phyloP scores from a whole-genome alignment of 1,284 basidiomycete species.

The Rhodotorula sp. region DNA sequence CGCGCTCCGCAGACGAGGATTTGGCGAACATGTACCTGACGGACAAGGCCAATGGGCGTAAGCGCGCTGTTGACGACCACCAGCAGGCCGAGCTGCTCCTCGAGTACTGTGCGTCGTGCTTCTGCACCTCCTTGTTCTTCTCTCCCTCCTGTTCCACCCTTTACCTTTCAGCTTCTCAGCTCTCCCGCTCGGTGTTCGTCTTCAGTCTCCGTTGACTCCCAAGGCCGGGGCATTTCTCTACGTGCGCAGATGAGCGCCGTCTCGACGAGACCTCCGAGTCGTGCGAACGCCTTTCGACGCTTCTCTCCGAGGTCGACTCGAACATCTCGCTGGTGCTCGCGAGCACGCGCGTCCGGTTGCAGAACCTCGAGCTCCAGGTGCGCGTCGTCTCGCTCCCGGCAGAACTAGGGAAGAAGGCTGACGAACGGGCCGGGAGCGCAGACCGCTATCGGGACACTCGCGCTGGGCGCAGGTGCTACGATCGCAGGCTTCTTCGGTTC shows the following conservation, averaged over 20 bases:
- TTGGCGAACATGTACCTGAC: conserved; percentile 35
- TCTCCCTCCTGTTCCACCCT: not conserved
- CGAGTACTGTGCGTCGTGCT: conserved; percentile 23
- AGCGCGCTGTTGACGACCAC: conserved; percentile 20
- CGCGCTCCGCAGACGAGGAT: conserved; percentile 25
- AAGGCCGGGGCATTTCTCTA: too few species aligned
- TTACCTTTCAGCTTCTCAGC: not conserved
- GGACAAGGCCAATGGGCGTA: conserved; percentile 6
- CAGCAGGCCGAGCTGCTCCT: conserved; percentile 33
- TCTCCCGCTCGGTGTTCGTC: too few species aligned
- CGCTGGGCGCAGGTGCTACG: conserved; percentile 27
- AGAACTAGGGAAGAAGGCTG: too few species aligned
- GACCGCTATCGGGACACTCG: conserved; percentile 32
- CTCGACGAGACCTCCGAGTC: conserved; percentile 38
- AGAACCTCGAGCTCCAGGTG: conserved; percentile 39
- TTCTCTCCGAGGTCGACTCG: conserved; percentile 35
- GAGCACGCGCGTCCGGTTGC: conserved; percentile 25
- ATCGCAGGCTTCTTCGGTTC: conserved; percentile 30
- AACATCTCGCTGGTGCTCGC: conserved; percentile 34
- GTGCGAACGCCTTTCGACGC: conserved; percentile 16
- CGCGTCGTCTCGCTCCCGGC: not conserved
- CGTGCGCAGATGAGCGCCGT: conserved; percentile 31
- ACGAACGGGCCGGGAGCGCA: not conserved
- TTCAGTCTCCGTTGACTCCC: not conserved
- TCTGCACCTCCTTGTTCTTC: too few species aligned